Base-by-base conservation (phyloP, 495 filamentous ascomycete genomes). In the Daldinia childiae region DNA sequence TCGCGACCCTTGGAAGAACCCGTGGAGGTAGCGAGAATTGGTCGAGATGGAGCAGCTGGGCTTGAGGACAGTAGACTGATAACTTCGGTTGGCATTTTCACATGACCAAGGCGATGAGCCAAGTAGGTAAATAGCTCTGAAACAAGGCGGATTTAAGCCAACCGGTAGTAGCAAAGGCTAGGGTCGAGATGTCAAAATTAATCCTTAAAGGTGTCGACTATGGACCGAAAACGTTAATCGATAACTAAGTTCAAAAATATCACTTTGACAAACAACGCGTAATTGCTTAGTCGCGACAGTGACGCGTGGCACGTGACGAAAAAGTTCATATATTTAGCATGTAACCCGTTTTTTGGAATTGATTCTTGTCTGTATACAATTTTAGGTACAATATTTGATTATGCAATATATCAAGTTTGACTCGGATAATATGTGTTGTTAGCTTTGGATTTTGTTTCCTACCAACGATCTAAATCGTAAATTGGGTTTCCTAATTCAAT, bases 31-130 rank as follows among this genome's bases (percentile, higher is more conserved):
- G 57, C 27, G 52, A 36, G 17, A 41, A 45, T 36, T 30, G 73
- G 61, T 24, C 63, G 58, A 27, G 71, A 58, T 26, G 55, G 61
- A 50, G 68, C 67, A 51, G 48, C 51, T 9, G 72, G 68, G 21
- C 72, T 74, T 27, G 76, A 76, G 12, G 82, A 82, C 15, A 83
- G 68, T 14, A 84, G 67, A 57, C 67, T 76, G 24, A 84, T 82
- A 2, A 84, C 74, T 66, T 84, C 78, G 17, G 68, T 9, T 11
- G 80, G 61, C 81, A 83, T 84, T 61, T 69, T 74, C 55, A 55
- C 72, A 64, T 62, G 34, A 29, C 36, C 43, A 68, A 4, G 59
- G 61, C 32, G 26, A 14, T 17, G 39, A 30, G 14, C 12, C n/a
- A 39, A 57, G 43, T 11, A 60, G 48, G 29, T 21, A 29, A 19